Conservation (phyloP, 2,329 filamentous ascomycete genomes). For the Tympanopsis confertula region DNA sequence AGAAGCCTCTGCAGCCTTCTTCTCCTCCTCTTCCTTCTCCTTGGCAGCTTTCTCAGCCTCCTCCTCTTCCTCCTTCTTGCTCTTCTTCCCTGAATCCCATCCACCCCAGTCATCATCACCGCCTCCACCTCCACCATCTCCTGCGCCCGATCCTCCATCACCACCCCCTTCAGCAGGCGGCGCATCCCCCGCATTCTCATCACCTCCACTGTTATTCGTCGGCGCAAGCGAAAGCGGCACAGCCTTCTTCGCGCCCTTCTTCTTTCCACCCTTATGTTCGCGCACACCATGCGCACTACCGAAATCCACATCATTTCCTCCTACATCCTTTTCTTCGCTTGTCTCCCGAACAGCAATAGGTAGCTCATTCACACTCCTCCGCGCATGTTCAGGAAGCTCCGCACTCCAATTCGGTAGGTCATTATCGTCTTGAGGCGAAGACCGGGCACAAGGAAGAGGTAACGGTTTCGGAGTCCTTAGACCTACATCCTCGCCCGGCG, state of each 20-base stretch:
- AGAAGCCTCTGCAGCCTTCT: neutral
- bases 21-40: neutral
- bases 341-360: too few species aligned
- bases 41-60: neutral
- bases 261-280: slow-evolving; percentile 1
- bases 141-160: neutral
- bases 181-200: too few species aligned
- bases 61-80: neutral
- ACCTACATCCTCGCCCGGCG: too few species aligned
- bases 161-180: too few species aligned
- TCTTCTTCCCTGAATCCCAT: neutral
- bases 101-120: neutral
- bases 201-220: neutral
- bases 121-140: neutral
- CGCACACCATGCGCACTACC: neutral
- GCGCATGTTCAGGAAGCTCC: too few species aligned
- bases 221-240: neutral
- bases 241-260: neutral
- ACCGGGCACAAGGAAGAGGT: too few species aligned
- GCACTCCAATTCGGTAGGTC: too few species aligned
- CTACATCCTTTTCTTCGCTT: too few species aligned
- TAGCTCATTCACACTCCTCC: too few species aligned
- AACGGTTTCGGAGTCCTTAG: too few species aligned
- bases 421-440: too few species aligned
- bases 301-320: too few species aligned